Evolutionary conservation across 768 basidiomycete species (phyloP), one percentile per base, ranked within the genome.

Genomic region (Suillus placidus): DNA sequence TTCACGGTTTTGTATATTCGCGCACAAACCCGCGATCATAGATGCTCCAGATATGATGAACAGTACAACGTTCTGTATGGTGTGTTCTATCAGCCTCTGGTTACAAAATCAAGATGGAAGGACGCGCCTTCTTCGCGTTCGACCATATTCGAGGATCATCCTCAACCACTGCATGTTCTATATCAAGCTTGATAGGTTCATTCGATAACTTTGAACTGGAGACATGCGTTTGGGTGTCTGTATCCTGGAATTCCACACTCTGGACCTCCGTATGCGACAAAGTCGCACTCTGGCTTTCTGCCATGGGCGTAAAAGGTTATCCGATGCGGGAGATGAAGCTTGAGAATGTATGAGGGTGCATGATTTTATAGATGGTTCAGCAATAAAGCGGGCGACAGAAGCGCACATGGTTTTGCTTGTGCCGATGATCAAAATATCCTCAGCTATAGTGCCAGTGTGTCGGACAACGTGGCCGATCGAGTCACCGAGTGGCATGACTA

Each of bases 121-220:
- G 6, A 40, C 65, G 3, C 60, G 87, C 89, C 81, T 90, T 90
- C 64, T 85, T 82, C 61, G 80, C 64, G 60, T 71, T 43, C 2
- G 85, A 80, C 89, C 89, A 90, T 62, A 77, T 71, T 61, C 89
- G 82, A 14, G 89, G 89, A 72, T 90, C 89, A 70, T 90, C 81
- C 18, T 75, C 73, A 20, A 90, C 88, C 6, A 66, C 61, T 37
- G 63, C 73, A 67, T 81, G 79, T 60, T 80, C 80, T 16, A 80
- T 80, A 57, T 79, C 80, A 3, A 65, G 43, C 35, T 51, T 49
- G 14, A 32, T 40, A 13, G 54, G 55, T n/a, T 40, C 62, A 16
- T 61, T 57, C n/a, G 54, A 42, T 18, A 12, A 13, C 20, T 42
- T 30, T 23, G 58, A 20, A 20, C 57, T 60, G 26, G 26, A 26